phyloP scores from a whole-genome alignment of 768 basidiomycete species.

The Suillus bovinus region DNA sequence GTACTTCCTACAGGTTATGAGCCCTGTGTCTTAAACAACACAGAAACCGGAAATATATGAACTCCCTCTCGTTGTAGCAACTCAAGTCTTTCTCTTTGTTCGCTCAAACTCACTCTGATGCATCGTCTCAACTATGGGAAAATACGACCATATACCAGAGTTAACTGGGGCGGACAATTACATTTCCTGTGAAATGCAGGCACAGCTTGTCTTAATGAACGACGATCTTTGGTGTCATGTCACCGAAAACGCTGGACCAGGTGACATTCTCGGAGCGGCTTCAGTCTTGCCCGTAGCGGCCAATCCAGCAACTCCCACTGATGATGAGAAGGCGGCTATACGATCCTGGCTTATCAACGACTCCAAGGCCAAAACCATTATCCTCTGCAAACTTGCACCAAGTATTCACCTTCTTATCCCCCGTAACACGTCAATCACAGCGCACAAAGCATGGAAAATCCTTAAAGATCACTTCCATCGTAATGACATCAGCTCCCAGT shows the following conservation, averaged over 20 bases:
- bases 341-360: not conserved
- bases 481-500: not conserved
- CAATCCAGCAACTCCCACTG: not conserved
- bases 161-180: constrained; percentile 6
- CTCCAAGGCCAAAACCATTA: not conserved
- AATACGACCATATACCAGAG: constrained; percentile 17
- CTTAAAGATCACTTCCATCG: not conserved
- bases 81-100: not conserved
- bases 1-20: not conserved
- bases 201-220: not conserved
- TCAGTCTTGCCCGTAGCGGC: not conserved
- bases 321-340: constrained; percentile 6
- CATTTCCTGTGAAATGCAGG: not conserved
- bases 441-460: not conserved
- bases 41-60: not conserved
- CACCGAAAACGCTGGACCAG: not conserved
- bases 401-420: not conserved
- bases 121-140: not conserved
- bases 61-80: not conserved
- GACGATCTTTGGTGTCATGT: constrained; percentile 11
- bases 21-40: not conserved
- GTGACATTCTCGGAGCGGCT: not conserved
- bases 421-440: not conserved
- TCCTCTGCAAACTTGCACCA: not conserved
- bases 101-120: not conserved